Evolutionary conservation across 192 early-diverging fungal species (phyloP), one percentile per base, ranked within the genome.

Genomic region (Coemansia sp.): DNA sequence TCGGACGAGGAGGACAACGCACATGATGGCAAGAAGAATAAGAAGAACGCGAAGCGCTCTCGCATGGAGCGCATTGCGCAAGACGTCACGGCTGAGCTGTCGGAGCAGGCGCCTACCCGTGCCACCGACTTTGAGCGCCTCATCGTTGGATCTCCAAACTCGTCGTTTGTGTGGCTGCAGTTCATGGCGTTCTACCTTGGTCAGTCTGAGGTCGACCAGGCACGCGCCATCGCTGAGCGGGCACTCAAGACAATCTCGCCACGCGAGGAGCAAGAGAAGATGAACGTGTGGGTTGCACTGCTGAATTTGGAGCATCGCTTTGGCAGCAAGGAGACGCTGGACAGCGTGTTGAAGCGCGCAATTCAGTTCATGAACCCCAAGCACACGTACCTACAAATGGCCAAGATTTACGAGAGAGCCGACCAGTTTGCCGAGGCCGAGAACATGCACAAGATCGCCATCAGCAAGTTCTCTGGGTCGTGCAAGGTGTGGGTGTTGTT

Each of bases 101-200:
- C 83, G 17, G 83, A 85, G 35, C 81, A 85, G 63, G 88, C 93
- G 27, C 94, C 93, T 33, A 89, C 93, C 76, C 80, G 87, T 4
- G 86, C 93, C 17, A 82, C 87, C 14, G 95, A 97, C 73, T 99
- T 93, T 75, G 98, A 99, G 74, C 89, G 96, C 59, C 78, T 98
- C 54, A 73, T 99, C 33, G 81, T 99, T 50, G 93, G 94, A 29
- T 96, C 94, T 11, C 98, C 98, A 50, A 94, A 96, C 84, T 93
- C 91, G 61, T 99, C 98, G 19, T 97, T 90, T 85, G 66, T 99
- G 57, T 99, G 98, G 98, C 94, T 99, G 74, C 95, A 99, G 81
- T 99, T 95, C 75, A 99, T 99, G 96, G 95, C 96, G n/a, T 95
- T 93, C 87, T 95, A 98, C 68, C 84, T 99, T 4, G 90, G 95